phyloP scores from a whole-genome alignment of 2,329 filamentous ascomycete genomes.

The Sporothrix variecibatus region DNA sequence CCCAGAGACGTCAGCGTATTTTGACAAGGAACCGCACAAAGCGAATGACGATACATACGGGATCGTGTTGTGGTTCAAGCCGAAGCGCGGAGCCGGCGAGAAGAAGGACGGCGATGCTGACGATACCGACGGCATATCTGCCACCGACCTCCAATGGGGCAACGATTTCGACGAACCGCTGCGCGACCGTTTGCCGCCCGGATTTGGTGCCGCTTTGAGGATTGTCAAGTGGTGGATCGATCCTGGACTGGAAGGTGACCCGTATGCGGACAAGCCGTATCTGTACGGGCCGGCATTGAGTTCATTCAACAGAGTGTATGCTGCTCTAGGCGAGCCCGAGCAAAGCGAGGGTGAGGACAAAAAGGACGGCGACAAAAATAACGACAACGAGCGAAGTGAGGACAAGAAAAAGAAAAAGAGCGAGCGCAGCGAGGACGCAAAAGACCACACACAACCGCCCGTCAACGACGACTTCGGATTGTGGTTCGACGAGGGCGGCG shows the following conservation, averaged over 20 bases:
- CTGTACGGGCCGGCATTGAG: conserved; percentile 81
- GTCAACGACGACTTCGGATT: conserved; percentile 47
- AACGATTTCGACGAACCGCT: conserved; percentile 96
- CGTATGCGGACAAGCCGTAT: conserved; percentile 82
- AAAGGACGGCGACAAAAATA: conserved; percentile 32
- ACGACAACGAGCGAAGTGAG: not conserved
- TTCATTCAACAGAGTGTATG: conserved; percentile 74
- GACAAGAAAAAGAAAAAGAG: not conserved
- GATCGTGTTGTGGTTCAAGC: conserved; percentile 76
- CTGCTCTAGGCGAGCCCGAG: conserved; percentile 55
- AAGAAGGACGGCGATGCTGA: conserved; percentile 10
- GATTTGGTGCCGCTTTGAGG: conserved; percentile 80
- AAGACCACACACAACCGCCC: conserved; percentile 35
- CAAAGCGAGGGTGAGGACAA: not conserved
- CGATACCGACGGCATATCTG: conserved; percentile 53
- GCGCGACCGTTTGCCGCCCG: conserved; percentile 79
- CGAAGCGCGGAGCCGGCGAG: conserved; percentile 36
- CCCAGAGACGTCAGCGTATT: conserved; percentile 78
- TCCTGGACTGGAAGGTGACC: conserved; percentile 85
- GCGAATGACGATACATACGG: conserved; percentile 76
- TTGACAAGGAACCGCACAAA: conserved; percentile 67
- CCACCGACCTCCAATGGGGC: conserved; percentile 79
- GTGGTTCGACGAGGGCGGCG: conserved; percentile 67
- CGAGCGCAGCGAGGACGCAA: not conserved
- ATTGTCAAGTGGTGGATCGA: conserved; percentile 91